Base-by-base conservation (phyloP, 495 filamentous ascomycete genomes). In the Mytilinidion resinicola region DNA sequence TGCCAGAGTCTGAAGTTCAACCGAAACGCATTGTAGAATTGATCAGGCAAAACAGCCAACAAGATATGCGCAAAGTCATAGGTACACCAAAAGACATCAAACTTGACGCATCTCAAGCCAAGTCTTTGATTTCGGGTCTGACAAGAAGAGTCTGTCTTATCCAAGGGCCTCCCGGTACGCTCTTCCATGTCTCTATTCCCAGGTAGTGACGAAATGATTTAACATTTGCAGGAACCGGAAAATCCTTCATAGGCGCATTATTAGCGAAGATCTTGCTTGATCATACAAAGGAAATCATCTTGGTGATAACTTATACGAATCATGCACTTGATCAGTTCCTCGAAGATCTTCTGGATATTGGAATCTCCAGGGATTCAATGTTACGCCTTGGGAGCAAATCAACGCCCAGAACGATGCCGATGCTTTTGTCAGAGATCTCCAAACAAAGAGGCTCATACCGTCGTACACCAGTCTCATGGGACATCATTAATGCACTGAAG, bases 191-290 rank as follows among this genome's bases (percentile, higher is more conserved):
- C 19, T 11, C 53, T 33, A 19, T 64, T 74, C 9, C 52, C 69
- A 1, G 83, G 10, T 46, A 11, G 11, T 39, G 8, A n/a, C 0
- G 9, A 1, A n/a, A 19, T 51, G 14, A 63, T 20, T 51, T 41
- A 63, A 62, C 36, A 67, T 34, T 50, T 56, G 11, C 44, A 89
- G 87, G 87, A 3, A 92, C 88, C 3, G 89, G 89, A 5, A 91
- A 92, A 55, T 89, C 86, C 0, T 89, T 90, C 57, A 81, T 89
- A 35, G 89, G 89, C 0, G 83, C 86, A 0, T 69, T 87, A 3
- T 62, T 89, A 14, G 80, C 82, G 0, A 87, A 87, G 54, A 67
- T 72, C 0, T 52, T 92, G 1, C 69, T 81, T 58, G 71, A 84
- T 20, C 64, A 73, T 42, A 80, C 82, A 0, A 39, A 53, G 0